Evolutionary conservation across 2,329 filamentous ascomycete species (phyloP).

Genomic region (Cladophialophora bantiana): DNA sequence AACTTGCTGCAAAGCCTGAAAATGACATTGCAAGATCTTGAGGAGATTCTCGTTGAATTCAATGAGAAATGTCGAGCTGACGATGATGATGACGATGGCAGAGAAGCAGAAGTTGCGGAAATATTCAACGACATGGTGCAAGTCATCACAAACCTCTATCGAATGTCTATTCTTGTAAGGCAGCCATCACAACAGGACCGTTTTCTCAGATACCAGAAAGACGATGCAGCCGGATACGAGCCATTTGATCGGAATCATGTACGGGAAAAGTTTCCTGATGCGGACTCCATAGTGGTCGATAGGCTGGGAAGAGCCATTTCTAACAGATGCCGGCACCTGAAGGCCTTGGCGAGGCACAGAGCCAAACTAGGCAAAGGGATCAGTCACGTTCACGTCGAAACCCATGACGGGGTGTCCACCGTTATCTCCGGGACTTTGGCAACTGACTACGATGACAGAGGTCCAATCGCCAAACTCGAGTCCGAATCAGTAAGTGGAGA

Average conservation of each 20-base stretch:
- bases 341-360: slow-evolving; percentile 48
- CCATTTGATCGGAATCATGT: slow-evolving; percentile 11
- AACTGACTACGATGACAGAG: neutral
- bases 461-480: slow-evolving; percentile 23
- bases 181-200: slow-evolving; percentile 49
- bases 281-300: slow-evolving; percentile 34
- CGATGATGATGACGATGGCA: slow-evolving; percentile 9
- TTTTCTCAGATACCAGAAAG: slow-evolving; percentile 38
- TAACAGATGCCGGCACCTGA: slow-evolving; percentile 46
- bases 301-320: slow-evolving; percentile 47
- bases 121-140: slow-evolving; percentile 39
- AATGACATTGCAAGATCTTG: slow-evolving; percentile 23
- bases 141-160: slow-evolving; percentile 44
- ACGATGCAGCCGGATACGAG: slow-evolving; percentile 1
- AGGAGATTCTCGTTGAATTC: slow-evolving; percentile 11
- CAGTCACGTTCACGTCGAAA: slow-evolving; percentile 21
- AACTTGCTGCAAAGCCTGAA: slow-evolving; percentile 24
- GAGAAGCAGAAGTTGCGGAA: slow-evolving; percentile 29
- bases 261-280: slow-evolving; percentile 42
- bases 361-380: slow-evolving; percentile 43
- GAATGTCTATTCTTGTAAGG: slow-evolving; percentile 48
- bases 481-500: neutral
- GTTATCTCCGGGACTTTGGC: slow-evolving; percentile 4
- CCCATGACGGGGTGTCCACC: slow-evolving; percentile 1
- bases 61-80: neutral